Base-by-base conservation (phyloP, 73 alveolate species). In the Durusdinium trenchii region DNA sequence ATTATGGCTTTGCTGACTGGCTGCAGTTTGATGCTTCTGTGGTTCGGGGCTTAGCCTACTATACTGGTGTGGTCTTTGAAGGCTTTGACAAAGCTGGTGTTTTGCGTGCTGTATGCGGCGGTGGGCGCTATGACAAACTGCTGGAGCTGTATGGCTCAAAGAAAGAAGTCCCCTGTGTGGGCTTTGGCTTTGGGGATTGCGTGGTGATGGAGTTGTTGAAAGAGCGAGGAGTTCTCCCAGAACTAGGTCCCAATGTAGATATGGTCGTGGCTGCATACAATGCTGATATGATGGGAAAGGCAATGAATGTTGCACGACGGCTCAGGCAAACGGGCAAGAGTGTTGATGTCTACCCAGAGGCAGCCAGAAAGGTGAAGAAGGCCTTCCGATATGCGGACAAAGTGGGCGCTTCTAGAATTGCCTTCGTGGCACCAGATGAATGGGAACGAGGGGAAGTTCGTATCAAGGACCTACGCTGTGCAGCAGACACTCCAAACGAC, bases 101-200 rank as follows among this genome's bases (percentile, higher is more conserved):
- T 52, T 62, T 95, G 43, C 86, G 95, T 81, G 95, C 99, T 38
- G 89, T 95, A 35, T 81, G 95, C 45, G 99, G 99, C 9, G 99
- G 99, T 32, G 99, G 99, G 32, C 95, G 99, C 46, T 95, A 81
- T 40, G 99, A 82, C 95, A 95, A 64, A 64, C 93, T 94, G 73
- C 89, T 91, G 60, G 98, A 91, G 67, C 85, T 91, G 48, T 91
- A 91, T 54, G 98, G 98, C 35, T 91, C 98, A 54, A 91, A 91
- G 67, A 91, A 91, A 89, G 98, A 94, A 57, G 99, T 95, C 43
- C 99, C 99, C 52, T 81, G 95, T 50, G 99, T 83, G 62, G 99
- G 99, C 64, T 95, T 95, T 42, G 99, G 99, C 81, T 95, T 95
- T 61, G 99, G 99, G 3, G 99, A 95, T 45, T 91, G 98, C 45